Base-by-base conservation (phyloP, 1,284 basidiomycete species). In the Leccinum ponderosum region DNA sequence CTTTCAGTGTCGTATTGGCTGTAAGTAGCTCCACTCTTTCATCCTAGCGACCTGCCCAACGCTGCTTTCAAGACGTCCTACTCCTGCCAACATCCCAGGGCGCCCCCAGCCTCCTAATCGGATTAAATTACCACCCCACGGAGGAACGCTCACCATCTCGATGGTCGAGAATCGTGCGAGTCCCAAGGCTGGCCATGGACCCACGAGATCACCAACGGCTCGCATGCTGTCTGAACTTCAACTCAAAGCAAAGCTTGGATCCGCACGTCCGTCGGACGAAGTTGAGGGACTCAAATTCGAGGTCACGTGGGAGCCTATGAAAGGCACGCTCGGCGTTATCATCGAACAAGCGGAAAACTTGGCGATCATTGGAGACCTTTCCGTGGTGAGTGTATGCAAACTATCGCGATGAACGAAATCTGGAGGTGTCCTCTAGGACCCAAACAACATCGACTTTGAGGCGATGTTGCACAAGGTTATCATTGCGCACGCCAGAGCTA, bases 1-100 rank as follows among this genome's bases (percentile, higher is more conserved):
- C 77, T 94, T 68, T 83, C 79, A 3, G 81, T 85, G 12, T 84
- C 84, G 6, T 94, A 94, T 71, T 94, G 91, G 92, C 76, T 89
- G 90, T 92, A 68, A 65, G 89, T 65, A 1, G 25, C 39, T 44
- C 44, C n/a, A 52, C 58, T 27, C n/a, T 56, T 42, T 57, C 17
- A 29, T 2, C 35, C 3, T 11, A 25, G 15, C 1, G 4, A 48
- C 27, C 12, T 2, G 29, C 57, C 68, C 42, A 62, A 62, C 7
- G 25, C 9, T 29, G 31, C 29, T 44, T n/a, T 53, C 35, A 62
- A 87, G 85, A 59, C 85, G 86, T 39, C 78, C 79, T 61, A 74
- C 79, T n/a, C 74, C 78, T 20, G 65, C 76, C 63, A 48, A 59
- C 48, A 62, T 69, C 14, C 70, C 76, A n/a, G 76, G 75, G 17